These are phyloP conservation scores for Russula sp. DNA, from an alignment of 768 basidiomycete genomes.

Conservation along the genomic window DNA sequence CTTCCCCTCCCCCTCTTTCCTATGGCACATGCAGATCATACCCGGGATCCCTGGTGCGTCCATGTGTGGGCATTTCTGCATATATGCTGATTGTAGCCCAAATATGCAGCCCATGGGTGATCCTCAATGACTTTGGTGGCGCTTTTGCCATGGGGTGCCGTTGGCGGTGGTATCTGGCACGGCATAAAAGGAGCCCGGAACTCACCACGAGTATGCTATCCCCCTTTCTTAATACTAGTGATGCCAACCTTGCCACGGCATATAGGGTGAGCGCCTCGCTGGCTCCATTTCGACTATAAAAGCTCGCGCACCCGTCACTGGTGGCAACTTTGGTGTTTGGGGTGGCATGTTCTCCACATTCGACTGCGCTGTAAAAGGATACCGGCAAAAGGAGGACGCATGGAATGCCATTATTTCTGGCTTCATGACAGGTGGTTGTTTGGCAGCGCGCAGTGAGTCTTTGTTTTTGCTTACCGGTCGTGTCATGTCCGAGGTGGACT, in stretches of 20 bases:
- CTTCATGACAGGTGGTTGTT: slow-evolving; percentile 96
- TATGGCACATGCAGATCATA: slow-evolving; percentile 92
- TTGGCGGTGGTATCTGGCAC: slow-evolving; percentile 98
- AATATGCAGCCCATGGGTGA: slow-evolving; percentile 89
- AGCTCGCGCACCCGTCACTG: slow-evolving; percentile 95
- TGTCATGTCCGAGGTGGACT: not conserved
- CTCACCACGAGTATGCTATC: slow-evolving; percentile 75
- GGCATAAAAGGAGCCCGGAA: slow-evolving; percentile 97
- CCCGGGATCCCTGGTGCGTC: slow-evolving; percentile 84
- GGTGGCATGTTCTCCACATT: slow-evolving; percentile 99
- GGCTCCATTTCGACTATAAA: slow-evolving; percentile 96
- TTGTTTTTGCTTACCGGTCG: slow-evolving; percentile 10
- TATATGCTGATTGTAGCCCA: slow-evolving; percentile 17
- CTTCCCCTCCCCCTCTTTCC: slow-evolving; percentile 9
- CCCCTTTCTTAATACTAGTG: not conserved
- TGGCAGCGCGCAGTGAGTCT: slow-evolving; percentile 87
- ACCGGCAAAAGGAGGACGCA: slow-evolving; percentile 95
- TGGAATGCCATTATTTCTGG: slow-evolving; percentile 99
- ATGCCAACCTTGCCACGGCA: slow-evolving; percentile 8
- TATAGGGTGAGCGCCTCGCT: slow-evolving; percentile 87
- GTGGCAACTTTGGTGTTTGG: slow-evolving; percentile 95
- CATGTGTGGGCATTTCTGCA: not conserved
- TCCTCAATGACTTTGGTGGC: slow-evolving; percentile 97
- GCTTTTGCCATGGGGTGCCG: slow-evolving; percentile 97
- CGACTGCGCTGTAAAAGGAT: slow-evolving; percentile 97